Evolutionary conservation across 352 stramenopile genomes (phyloP), one percentile per base, ranked within the genome.

Genomic region (Pythium dissotocum): DNA sequence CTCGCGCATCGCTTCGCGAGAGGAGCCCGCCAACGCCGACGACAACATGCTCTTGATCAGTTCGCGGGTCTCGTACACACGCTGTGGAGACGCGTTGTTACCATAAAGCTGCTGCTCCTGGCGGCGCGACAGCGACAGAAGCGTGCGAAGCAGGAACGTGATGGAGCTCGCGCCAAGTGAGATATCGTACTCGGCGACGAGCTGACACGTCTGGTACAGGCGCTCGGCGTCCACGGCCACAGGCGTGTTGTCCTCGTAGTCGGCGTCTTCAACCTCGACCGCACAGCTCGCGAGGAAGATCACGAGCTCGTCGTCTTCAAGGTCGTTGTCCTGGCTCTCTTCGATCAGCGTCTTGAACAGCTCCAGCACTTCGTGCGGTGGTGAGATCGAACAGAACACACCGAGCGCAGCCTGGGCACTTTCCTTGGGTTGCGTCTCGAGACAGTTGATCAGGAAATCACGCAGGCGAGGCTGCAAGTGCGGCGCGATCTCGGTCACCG

Each of bases 231-330:
- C 56, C 2, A 73, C 52, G 2, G 42, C n/a, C 21, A 44, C 30
- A 14, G 51, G 42, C 4, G 35, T 36, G 6, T 26, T 61, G 54
- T 61, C 54, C 12, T 44, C 58, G 28, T 38, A 26, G 35, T 60
- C 48, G 4, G n/a, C 46, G 8, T 58, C 49, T 5, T 26, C 64
- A 9, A 24, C 13, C n/a, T 64, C 63, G 2, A 48, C 30, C 38
- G 75, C 79, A 56, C 73, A 76, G 52, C 79, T 88, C 5, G 83
- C 73, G 7, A 92, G 74, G 63, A 92, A 89, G 55, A 88, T 77
- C 60, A 90, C 69, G 3, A 87, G 57, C 14, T 90, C 78, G 2
- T 88, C 73, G 57, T 92, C 82, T 5, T 71, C 76, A 0, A 92
- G 56, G 53, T 75, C 69, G 33, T 61, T 24, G 33, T 64, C 46